These are phyloP conservation scores for Xenosphaeropsis pyriputrescens DNA, from an alignment of 2,329 filamentous ascomycete species.

Conservation along the genomic window DNA sequence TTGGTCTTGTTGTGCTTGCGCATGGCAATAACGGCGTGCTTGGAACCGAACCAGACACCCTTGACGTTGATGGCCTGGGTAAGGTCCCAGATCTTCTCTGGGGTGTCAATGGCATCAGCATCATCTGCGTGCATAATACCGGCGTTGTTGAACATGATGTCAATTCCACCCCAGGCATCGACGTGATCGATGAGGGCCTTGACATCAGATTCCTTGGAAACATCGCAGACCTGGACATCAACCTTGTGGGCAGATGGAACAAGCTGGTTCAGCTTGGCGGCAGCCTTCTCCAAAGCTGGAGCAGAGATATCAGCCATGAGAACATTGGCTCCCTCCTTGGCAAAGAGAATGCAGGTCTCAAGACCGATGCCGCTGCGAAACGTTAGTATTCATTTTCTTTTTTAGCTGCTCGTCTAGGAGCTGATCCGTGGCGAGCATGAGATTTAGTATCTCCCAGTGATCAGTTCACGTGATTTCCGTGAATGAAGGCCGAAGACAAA, in stretches of 20 bases:
- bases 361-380: conserved; percentile 51
- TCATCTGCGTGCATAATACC: conserved; percentile 64
- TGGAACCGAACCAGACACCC: conserved; percentile 65
- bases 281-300: conserved; percentile 45
- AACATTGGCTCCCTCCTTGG: conserved; percentile 55
- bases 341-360: conserved; percentile 60
- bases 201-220: conserved; percentile 53
- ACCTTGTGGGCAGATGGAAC: conserved; percentile 35
- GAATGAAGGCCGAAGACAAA: no score
- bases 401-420: no score
- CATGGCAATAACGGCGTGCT: conserved; percentile 55
- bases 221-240: conserved; percentile 40
- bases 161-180: conserved; percentile 56
- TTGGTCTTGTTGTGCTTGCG: conserved; percentile 51
- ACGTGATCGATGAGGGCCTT: conserved; percentile 43
- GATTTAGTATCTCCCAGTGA: no score
- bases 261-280: conserved; percentile 42
- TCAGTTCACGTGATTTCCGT: no score
- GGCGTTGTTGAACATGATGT: conserved; percentile 70
- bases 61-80: conserved; percentile 68
- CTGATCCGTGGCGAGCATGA: no score
- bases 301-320: conserved; percentile 57
- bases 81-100: conserved; percentile 63
- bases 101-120: conserved; percentile 48
- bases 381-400: conserved; percentile 1